Evolutionary conservation across 2,329 filamentous ascomycete genomes (phyloP).

Genomic region (Exophiala viscosa): DNA sequence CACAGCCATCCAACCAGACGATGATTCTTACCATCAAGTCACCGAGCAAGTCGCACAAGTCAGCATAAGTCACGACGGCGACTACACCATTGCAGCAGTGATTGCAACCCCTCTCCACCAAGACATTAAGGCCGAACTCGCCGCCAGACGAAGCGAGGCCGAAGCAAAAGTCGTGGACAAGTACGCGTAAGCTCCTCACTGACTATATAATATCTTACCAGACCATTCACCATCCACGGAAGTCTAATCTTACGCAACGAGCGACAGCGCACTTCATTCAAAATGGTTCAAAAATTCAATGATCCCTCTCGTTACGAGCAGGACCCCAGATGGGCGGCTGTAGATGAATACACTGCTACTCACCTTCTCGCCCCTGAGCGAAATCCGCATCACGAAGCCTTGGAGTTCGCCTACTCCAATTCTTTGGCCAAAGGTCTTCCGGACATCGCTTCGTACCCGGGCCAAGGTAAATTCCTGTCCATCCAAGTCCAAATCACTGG

Average conservation of each 20-base stretch:
- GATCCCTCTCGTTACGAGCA: conserved; percentile 2
- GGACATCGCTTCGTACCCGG: conserved; percentile 36
- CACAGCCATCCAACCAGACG: conserved; percentile 25
- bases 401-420: conserved; percentile 34
- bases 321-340: conserved; percentile 17
- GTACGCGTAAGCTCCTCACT: neutral
- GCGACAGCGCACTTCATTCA: neutral
- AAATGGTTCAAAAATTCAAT: conserved; percentile 7
- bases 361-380: conserved; percentile 25
- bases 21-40: conserved; percentile 13
- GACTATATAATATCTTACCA: neutral
- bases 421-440: conserved; percentile 35
- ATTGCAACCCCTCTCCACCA: conserved; percentile 32
- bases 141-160: conserved; percentile 9
- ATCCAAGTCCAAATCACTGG: conserved; percentile 38
- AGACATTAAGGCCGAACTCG: conserved; percentile 19
- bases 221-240: neutral
- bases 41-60: conserved; percentile 60
- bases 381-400: conserved; percentile 26
- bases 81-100: conserved; percentile 62
- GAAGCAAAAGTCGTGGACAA: conserved; percentile 11
- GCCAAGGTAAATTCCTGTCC: conserved; percentile 40
- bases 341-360: conserved; percentile 15
- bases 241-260: neutral
- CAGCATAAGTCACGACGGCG: conserved; percentile 83